These are phyloP conservation scores for Arthrobotrys sphaeroides DNA, from an alignment of 2,329 filamentous ascomycete species.

Conservation along the genomic window DNA sequence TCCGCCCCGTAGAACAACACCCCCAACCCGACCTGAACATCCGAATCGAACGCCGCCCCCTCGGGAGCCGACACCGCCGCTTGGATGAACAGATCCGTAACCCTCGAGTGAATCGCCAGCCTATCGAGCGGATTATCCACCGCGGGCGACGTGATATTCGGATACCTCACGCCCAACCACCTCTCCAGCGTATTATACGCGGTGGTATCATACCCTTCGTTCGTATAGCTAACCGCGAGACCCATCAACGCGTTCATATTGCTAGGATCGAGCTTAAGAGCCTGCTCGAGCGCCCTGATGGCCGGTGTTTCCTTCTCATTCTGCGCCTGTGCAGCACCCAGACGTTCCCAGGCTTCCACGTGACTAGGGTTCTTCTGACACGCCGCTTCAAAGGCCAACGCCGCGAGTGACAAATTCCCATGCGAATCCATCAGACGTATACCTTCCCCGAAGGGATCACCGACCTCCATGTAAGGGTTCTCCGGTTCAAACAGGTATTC, in stretches of 20 bases:
- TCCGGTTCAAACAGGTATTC: constrained; percentile 95
- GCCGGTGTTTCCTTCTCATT: constrained; percentile 98
- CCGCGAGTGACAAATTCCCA: constrained; percentile 91
- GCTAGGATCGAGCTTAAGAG: constrained; percentile 83
- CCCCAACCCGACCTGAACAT: constrained; percentile 95
- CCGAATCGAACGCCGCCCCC: constrained; percentile 95
- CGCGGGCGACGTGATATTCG: constrained; percentile 76
- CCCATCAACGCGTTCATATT: constrained; percentile 94
- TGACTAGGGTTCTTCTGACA: constrained; percentile 89
- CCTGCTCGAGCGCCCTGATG: constrained; percentile 90
- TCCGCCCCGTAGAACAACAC: constrained; percentile 98
- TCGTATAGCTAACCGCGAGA: constrained; percentile 94
- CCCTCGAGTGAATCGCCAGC: constrained; percentile 84
- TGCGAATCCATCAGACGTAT: constrained; percentile 91
- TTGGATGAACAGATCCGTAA: constrained; percentile 88
- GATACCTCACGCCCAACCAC: constrained; percentile 96
- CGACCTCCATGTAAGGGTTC: constrained; percentile 83
- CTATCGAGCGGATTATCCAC: constrained; percentile 93
- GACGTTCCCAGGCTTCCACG: constrained; percentile 89
- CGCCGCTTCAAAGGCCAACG: constrained; percentile 93
- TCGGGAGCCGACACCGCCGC: constrained; percentile 91
- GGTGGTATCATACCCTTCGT: constrained; percentile 97
- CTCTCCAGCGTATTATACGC: constrained; percentile 95
- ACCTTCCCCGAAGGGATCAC: constrained; percentile 90
- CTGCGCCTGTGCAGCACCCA: constrained; percentile 92